Conservation (phyloP, 805 yeast genomes). For the Pichia gijzeniarum region DNA sequence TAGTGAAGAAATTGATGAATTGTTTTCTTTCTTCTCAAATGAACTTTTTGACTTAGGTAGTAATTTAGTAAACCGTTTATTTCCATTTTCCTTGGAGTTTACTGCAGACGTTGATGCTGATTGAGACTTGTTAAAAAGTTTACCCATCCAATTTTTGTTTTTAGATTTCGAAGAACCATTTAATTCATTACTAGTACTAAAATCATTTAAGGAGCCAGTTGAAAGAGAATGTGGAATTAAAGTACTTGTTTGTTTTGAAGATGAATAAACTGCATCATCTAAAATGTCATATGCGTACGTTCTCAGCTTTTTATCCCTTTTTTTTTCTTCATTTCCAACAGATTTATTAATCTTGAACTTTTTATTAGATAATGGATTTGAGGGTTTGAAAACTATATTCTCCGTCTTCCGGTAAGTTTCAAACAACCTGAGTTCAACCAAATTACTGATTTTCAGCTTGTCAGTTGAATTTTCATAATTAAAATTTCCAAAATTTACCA, state of each 20-base stretch:
- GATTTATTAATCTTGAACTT: constrained; percentile 34
- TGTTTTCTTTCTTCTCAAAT: background rate
- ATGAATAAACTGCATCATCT: constrained; percentile 55
- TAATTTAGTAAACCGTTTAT: background rate
- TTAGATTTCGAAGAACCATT: background rate
- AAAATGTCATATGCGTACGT: constrained; percentile 58
- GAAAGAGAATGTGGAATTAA: background rate
- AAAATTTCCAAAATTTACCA: constrained; percentile 4
- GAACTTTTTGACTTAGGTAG: background rate
- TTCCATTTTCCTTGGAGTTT: constrained; percentile 3
- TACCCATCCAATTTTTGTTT: constrained; percentile 21
- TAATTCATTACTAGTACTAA: background rate
- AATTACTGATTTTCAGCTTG: constrained; percentile 10
- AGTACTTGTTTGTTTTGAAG: background rate
- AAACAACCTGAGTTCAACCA: constrained; percentile 30
- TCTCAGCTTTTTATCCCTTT: constrained; percentile 35
- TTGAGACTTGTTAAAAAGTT: constrained; percentile 20
- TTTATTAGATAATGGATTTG: constrained; percentile 41
- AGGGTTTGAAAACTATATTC: constrained; percentile 18
- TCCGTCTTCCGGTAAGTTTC: constrained; percentile 23
- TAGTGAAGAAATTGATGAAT: constrained; percentile 9
- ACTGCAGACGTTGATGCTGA: background rate
- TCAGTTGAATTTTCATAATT: constrained; percentile 17
- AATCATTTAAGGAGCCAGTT: background rate
- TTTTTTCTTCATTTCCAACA: constrained; percentile 1